Base-by-base conservation (phyloP, 2,329 filamentous ascomycete genomes). In the Rhynchosporium graminicola region DNA sequence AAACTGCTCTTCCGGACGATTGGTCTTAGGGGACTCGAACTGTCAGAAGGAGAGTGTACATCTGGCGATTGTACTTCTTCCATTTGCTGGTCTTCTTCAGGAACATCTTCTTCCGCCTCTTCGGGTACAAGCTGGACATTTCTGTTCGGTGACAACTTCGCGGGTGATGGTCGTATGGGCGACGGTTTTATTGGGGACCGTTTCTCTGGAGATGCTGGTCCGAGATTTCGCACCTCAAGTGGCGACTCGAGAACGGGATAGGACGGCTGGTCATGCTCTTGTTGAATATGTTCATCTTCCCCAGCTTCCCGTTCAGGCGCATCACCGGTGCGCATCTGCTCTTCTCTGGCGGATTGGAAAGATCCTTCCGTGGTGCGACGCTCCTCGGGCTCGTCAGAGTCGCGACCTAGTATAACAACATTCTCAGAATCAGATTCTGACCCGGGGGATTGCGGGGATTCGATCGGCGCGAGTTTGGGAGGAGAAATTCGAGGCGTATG, bases 1-100 rank as follows among this genome's bases (percentile, higher is more conserved):
- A 99, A 82, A 74, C 94, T 98, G 77, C 93, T 97, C 80, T 98
- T 98, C 64, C 94, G 88, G 68, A 96, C 69, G 36, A 91, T 80
- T 1, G 89, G 89, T 68, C 91, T 83, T 55, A 90, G 86, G 0
- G 90, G 90, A 69, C 89, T 93, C 0, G 90, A 91, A 0, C 80
- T 82, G 54, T 91, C 88, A 2, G 88, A 90, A 15, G 84, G 83
- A 3, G 87, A 89, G 36, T 54, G 51, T 28, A 54, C 51, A 4
- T 38, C 33, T 42, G 51, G 51, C 3, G 57, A 59, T 64, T 81
- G 79, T 28, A 77, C 77, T 64, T 83, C 83, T 45, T 84, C 82
- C 52, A 75, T 69, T 36, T 59, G 65, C 31, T 69, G 72, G 15
- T 74, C 71, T 36, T 76, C 71, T 5, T 69, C 46, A n/a, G 45